Evolutionary conservation across 441 rosid species (phyloP).

Genomic region (Hura crepitans): DNA sequence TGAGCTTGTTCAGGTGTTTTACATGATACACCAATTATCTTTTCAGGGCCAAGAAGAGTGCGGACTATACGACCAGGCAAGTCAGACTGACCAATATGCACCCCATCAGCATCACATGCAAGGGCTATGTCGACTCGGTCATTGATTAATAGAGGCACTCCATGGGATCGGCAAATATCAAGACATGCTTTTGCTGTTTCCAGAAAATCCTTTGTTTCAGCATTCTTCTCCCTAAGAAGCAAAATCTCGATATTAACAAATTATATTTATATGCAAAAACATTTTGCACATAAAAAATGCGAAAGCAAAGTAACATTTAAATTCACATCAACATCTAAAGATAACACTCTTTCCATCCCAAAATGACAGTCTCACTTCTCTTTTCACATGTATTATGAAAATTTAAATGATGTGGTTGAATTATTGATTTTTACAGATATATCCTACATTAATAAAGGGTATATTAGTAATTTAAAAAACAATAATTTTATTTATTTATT

Average conservation of each 20-base stretch:
- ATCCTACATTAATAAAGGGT: too few relatives aligned
- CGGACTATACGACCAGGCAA: slow-evolving; percentile 63
- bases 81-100: slow-evolving; percentile 87
- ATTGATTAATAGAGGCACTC: slow-evolving; percentile 72
- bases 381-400: too few relatives aligned
- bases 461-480: too few relatives aligned
- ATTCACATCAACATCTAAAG: background rate
- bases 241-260: background rate
- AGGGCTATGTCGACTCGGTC: slow-evolving; percentile 85
- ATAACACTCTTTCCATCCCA: too few relatives aligned
- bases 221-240: slow-evolving; percentile 66
- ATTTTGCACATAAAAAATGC: background rate
- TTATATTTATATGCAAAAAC: background rate
- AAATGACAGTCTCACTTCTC: too few relatives aligned
- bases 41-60: slow-evolving; percentile 75
- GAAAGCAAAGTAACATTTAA: background rate
- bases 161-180: slow-evolving; percentile 49
- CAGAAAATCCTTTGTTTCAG: slow-evolving; percentile 55
- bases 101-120: slow-evolving; percentile 83
- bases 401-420: too few relatives aligned
- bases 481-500: too few relatives aligned
- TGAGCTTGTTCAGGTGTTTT: slow-evolving; percentile 79
- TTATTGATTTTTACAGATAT: too few relatives aligned
- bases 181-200: slow-evolving; percentile 71
- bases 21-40: slow-evolving; percentile 85